Conservation (phyloP, 495 filamentous ascomycete genomes). For the Melanomma pulvis-pyrius region DNA sequence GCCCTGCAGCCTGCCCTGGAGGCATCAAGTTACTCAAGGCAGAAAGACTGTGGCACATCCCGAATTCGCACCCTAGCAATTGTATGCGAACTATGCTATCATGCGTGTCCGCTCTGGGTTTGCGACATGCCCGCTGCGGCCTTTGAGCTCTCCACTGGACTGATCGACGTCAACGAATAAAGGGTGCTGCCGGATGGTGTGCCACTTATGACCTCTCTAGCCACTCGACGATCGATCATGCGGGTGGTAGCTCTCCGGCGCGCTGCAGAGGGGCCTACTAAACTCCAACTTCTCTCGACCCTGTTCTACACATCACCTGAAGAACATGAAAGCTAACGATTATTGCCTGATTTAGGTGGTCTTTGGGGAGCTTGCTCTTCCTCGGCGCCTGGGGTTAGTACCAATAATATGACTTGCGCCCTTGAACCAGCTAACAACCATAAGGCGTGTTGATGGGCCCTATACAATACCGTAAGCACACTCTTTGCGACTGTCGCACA, state of each 20-base stretch:
- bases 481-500: neutral
- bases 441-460: constrained; percentile 96
- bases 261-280: constrained; percentile 37
- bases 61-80: constrained; percentile 3
- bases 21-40: constrained; percentile 14
- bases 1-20: constrained; percentile 22
- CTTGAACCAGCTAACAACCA: constrained; percentile 56
- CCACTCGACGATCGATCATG: constrained; percentile 38
- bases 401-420: too few species aligned
- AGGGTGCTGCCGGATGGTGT: constrained; percentile 5
- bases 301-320: constrained; percentile 22
- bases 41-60: constrained; percentile 19
- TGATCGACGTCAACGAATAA: constrained; percentile 2
- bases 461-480: constrained; percentile 61
- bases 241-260: constrained; percentile 36
- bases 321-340: constrained; percentile 25
- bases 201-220: constrained; percentile 36
- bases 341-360: constrained; percentile 68
- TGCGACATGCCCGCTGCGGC: constrained; percentile 3
- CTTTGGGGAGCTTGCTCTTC: constrained; percentile 87
- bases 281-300: constrained; percentile 29
- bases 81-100: constrained; percentile 15
- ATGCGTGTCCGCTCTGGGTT: constrained; percentile 9
- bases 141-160: constrained; percentile 4
- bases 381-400: too few species aligned